phyloP scores from a whole-genome alignment of 116 monocot species.

The Dioscorea cayenensis region DNA sequence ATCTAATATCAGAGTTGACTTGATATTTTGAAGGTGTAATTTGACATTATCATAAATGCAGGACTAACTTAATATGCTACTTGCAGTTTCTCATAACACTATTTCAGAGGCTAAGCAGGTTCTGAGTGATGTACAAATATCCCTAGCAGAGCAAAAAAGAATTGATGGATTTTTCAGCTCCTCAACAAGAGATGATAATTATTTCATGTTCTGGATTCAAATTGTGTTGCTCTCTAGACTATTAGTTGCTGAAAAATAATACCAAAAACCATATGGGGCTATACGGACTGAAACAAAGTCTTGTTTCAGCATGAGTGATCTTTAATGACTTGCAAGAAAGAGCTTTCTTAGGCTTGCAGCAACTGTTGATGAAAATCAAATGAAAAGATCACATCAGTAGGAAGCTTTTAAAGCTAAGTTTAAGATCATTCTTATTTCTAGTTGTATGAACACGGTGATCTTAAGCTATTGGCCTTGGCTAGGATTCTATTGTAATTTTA shows the following conservation, averaged over 20 bases:
- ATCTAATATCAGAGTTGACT: neutral
- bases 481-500: neutral
- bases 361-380: constrained; percentile 36
- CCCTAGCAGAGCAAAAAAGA: constrained; percentile 45
- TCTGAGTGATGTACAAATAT: constrained; percentile 34
- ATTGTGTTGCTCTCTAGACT: neutral
- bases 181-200: constrained; percentile 49
- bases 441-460: neutral
- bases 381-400: constrained; percentile 19
- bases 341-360: constrained; percentile 20
- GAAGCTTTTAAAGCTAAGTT: constrained; percentile 36
- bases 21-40: neutral
- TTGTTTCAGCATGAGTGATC: constrained; percentile 41
- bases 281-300: constrained; percentile 45
- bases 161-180: constrained; percentile 29
- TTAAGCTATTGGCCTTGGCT: neutral
- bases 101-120: constrained; percentile 53
- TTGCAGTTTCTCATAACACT: constrained; percentile 46
- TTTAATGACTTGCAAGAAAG: constrained; percentile 33
- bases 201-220: neutral
- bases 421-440: constrained; percentile 26
- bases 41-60: neutral
- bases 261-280: neutral
- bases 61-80: constrained; percentile 1
- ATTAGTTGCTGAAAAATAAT: neutral